Conservation (phyloP, 2,329 filamentous ascomycete genomes). For the Cladosporium sp. region DNA sequence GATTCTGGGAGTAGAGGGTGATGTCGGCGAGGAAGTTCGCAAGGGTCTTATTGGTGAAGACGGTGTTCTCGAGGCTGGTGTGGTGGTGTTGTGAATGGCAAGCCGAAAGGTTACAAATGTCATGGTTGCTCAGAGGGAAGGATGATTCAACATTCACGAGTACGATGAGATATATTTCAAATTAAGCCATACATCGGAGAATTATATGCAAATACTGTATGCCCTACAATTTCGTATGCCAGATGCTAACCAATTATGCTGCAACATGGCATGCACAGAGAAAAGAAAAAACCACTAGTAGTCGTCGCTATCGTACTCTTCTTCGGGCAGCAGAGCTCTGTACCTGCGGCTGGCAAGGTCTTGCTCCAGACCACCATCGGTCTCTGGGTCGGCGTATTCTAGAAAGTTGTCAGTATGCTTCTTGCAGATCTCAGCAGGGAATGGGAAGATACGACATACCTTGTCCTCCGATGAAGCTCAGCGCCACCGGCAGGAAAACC, state of each 20-base stretch:
- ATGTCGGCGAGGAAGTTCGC: conserved; percentile 59
- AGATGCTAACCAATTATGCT: neutral
- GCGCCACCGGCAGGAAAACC: conserved; percentile 84
- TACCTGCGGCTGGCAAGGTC: conserved; percentile 80
- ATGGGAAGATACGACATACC: conserved; percentile 49
- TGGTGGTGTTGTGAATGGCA: conserved; percentile 46
- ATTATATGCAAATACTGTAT: neutral
- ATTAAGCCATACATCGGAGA: neutral
- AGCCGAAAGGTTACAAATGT: neutral
- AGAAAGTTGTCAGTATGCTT: conserved; percentile 24
- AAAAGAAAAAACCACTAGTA: conserved; percentile 26
- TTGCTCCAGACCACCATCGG: conserved; percentile 84
- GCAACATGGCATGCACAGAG: neutral
- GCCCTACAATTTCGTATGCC: neutral
- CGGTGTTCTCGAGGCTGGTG: conserved; percentile 55
- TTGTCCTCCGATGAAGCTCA: conserved; percentile 81
- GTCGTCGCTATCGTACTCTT: conserved; percentile 75
- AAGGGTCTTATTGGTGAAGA: conserved; percentile 50
- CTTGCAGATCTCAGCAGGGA: neutral
- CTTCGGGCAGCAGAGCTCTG: conserved; percentile 73
- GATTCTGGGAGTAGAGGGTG: conserved; percentile 73
- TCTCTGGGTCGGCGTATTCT: conserved; percentile 84
- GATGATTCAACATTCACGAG: neutral
- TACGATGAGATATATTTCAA: neutral
- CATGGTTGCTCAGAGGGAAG: neutral